phyloP scores from a whole-genome alignment of 805 yeast genomes.

The Yarrowia deformans region DNA sequence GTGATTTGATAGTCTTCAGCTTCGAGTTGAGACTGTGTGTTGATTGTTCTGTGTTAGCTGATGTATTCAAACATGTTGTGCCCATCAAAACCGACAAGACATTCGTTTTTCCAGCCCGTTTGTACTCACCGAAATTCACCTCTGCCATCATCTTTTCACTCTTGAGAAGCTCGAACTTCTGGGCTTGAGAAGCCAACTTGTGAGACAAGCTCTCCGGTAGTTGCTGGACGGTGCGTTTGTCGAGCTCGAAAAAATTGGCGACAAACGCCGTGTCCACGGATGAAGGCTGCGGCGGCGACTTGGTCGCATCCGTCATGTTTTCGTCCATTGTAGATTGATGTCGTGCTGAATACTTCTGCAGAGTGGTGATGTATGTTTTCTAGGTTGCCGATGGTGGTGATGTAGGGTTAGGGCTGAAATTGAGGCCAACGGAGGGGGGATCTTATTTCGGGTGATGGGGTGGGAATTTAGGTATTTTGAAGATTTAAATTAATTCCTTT shows the following conservation, averaged over 20 bases:
- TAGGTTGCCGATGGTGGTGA: slow-evolving; percentile 26
- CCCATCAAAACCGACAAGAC: no score
- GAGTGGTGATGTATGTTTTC: slow-evolving; percentile 16
- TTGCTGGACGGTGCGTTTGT: slow-evolving; percentile 4
- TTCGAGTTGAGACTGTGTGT: slow-evolving; percentile 39
- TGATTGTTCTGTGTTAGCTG: slow-evolving; percentile 40
- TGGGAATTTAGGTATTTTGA: neutral
- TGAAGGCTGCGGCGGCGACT: neutral
- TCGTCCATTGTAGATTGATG: slow-evolving; percentile 25
- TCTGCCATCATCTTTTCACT: slow-evolving; percentile 46
- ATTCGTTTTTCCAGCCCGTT: neutral
- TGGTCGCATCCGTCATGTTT: slow-evolving; percentile 7
- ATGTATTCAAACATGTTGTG: no score
- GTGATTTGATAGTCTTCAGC: slow-evolving; percentile 36
- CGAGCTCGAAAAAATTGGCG: slow-evolving; percentile 26
- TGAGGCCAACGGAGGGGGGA: neutral
- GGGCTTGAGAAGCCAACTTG: slow-evolving; percentile 41
- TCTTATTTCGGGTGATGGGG: no score
- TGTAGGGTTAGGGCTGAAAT: slow-evolving; percentile 18
- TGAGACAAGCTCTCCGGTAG: neutral
- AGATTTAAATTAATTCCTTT: neutral
- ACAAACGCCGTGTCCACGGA: slow-evolving; percentile 19
- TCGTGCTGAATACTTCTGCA: neutral
- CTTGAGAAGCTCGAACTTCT: slow-evolving; percentile 45
- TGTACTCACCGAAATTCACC: slow-evolving; percentile 43